Conservation (phyloP, 305 asterid species). For the Fraxinus nigra region DNA sequence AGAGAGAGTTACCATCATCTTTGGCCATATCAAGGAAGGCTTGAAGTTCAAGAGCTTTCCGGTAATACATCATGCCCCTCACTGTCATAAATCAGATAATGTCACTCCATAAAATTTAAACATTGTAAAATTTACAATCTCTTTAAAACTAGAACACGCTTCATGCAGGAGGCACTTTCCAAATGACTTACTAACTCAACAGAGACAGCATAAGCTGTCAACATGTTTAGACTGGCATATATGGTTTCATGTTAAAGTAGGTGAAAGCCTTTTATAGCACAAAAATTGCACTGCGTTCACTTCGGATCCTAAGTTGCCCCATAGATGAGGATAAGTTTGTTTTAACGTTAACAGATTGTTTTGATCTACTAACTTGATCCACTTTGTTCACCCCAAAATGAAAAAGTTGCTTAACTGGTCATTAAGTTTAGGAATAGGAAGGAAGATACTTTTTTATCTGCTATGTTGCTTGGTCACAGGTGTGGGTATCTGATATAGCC, state of each 20-base stretch:
- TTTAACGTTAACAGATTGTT: background rate
- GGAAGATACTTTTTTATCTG: background rate
- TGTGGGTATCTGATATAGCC: background rate
- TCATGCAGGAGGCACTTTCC: background rate
- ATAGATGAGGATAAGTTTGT: background rate
- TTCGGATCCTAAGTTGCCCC: background rate
- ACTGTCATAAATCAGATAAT: constrained; percentile 48
- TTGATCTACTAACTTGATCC: background rate
- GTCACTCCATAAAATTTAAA: constrained; percentile 22
- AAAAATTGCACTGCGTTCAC: background rate
- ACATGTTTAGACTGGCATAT: background rate
- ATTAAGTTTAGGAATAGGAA: background rate
- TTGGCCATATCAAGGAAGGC: constrained; percentile 98
- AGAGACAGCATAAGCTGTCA: background rate
- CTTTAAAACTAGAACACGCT: constrained; percentile 4
- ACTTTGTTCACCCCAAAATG: background rate
- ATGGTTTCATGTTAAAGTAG: background rate
- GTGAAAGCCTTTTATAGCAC: background rate
- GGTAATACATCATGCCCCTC: constrained; percentile 99
- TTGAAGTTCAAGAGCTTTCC: constrained; percentile 98
- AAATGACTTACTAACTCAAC: background rate
- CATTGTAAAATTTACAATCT: constrained; percentile 1
- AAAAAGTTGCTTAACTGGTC: background rate
- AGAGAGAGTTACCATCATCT: constrained; percentile 70
- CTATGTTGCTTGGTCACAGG: background rate